Evolutionary conservation across 352 stramenopile genomes (phyloP), one percentile per base, ranked within the genome.

Genomic region (Pythium monospermum): DNA sequence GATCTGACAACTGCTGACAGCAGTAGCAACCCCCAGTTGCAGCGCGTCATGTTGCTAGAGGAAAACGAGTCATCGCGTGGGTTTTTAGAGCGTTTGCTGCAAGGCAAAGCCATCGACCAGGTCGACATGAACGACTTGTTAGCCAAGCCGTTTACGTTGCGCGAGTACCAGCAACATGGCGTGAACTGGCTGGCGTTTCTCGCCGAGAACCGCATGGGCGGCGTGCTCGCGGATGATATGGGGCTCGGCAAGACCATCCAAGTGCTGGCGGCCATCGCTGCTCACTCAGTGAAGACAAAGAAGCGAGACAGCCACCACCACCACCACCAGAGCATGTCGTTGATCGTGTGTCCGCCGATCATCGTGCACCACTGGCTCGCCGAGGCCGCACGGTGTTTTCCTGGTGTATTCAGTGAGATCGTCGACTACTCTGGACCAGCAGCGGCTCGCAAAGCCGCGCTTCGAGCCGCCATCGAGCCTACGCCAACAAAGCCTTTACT

Each of bases 181-280:
- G 68, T 94, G 2, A 67, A 89, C 46, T 94, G 83, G 83, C 55
- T 94, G 22, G 58, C 55, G 6, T 94, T 91, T 51, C 61, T 94
- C 51, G 56, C 69, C 2, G 63, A 73, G 4, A 85, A 94, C 52
- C 72, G 69, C 49, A 76, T 95, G 32, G 77, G 88, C 42, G 83
- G 81, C 6, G 74, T 95, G 22, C 64, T 95, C 1, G 82, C 83
- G 28, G 85, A 95, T 59, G 85, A 95, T 49, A 95, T 95, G 88
- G 88, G 88, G 2, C 72, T 97, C 19, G 88, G 88, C 2, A 99
- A 99, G 66, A 99, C 96, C 15, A 57, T 99, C 13, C 93, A 98
- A 65, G 78, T 93, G 30, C 79, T 99, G n/a, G 61, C 91, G 26
- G 75, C 76, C 11, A 83, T 98, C 22, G 93, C 81, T 3, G 2